These are phyloP conservation scores for Lasiodiplodia theobromae DNA, from an alignment of 2,329 filamentous ascomycete genomes.

Conservation along the genomic window DNA sequence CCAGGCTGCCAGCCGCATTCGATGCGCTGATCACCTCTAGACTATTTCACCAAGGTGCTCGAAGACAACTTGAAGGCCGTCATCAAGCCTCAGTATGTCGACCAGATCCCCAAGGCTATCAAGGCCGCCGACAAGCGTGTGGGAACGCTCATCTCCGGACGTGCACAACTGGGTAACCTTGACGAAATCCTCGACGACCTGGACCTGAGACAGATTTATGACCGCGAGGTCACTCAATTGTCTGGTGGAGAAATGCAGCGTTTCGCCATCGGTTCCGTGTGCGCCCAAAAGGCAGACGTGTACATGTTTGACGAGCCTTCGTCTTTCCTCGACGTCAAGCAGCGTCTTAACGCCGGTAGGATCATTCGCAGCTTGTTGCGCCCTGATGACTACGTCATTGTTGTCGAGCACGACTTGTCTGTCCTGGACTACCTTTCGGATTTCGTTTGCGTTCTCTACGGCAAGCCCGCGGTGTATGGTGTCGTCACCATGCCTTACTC, in stretches of 20 bases:
- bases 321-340: constrained; percentile 99
- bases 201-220: constrained; percentile 86
- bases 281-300: constrained; percentile 88
- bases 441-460: constrained; percentile 97
- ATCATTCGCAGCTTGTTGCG: constrained; percentile 91
- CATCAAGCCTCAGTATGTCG: constrained; percentile 98
- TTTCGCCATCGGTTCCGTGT: constrained; percentile 95
- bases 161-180: constrained; percentile 78
- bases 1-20: neutral
- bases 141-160: constrained; percentile 76
- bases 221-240: constrained; percentile 87
- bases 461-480: constrained; percentile 93
- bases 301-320: constrained; percentile 99
- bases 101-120: constrained; percentile 94
- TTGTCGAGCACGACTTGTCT: constrained; percentile 98
- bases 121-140: constrained; percentile 83
- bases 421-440: constrained; percentile 98
- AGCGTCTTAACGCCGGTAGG: constrained; percentile 89
- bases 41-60: constrained; percentile 98
- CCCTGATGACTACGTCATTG: constrained; percentile 93
- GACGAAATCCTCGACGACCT: constrained; percentile 83
- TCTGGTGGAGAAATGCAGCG: constrained; percentile 98
- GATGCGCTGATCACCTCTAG: constrained; percentile 53
- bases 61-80: constrained; percentile 98
- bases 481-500: constrained; percentile 95